These are phyloP conservation scores for Platanthera zijinensis DNA, from an alignment of 106 monocot species.

Conservation along the genomic window DNA sequence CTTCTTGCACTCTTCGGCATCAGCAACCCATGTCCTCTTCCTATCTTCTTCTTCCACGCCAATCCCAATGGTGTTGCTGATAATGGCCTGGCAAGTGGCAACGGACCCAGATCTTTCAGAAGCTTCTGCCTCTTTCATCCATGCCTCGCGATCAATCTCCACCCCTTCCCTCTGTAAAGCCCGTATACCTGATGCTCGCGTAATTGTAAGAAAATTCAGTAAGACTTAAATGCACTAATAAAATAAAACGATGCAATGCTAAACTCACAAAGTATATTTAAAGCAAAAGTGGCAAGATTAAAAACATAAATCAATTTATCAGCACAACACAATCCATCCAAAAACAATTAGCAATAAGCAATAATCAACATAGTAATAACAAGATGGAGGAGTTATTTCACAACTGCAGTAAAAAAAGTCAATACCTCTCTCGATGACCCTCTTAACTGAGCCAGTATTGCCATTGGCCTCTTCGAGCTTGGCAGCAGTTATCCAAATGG, in stretches of 20 bases:
- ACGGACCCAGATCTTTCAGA: conserved; percentile 88
- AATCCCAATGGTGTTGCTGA: conserved; percentile 68
- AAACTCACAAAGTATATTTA: too few species aligned
- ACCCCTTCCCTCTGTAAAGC: conserved; percentile 72
- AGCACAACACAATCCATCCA: too few species aligned
- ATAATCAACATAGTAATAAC: too few species aligned
- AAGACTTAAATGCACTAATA: too few species aligned
- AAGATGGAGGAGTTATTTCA: too few species aligned
- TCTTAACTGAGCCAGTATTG: conserved; percentile 56
- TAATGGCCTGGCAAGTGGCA: conserved; percentile 85
- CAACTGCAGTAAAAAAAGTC: too few species aligned
- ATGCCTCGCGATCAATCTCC: conserved; percentile 84
- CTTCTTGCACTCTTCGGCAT: conserved; percentile 98
- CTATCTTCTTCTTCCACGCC: conserved; percentile 95
- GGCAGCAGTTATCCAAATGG: conserved; percentile 97
- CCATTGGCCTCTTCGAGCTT: conserved; percentile 98
- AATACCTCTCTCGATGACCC: conserved; percentile 79
- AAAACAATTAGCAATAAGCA: too few species aligned
- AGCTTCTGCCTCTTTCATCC: conserved; percentile 97
- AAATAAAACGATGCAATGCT: too few species aligned
- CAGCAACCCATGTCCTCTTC: conserved; percentile 98
- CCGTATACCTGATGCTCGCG: conserved; percentile 20
- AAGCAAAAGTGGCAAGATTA: too few species aligned
- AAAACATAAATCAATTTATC: too few species aligned
- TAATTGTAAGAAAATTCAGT: too few species aligned